Conservation (phyloP, 345 rosid species). For the Eucalyptus camaldulensis region DNA sequence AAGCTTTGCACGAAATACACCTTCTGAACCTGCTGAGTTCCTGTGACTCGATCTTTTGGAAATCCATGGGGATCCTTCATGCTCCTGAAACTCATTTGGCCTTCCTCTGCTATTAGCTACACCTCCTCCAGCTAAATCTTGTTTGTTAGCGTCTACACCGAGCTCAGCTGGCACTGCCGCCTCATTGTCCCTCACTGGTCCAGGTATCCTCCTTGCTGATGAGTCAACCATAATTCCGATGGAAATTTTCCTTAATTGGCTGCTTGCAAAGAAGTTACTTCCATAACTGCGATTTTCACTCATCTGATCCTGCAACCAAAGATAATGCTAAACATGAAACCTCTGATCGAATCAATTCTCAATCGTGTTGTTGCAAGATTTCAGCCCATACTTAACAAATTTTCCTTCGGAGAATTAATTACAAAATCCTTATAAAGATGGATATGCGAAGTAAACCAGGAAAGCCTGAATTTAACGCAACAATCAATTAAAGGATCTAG, state of each 20-base stretch:
- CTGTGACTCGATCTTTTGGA: constrained; percentile 23
- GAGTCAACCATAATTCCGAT: constrained; percentile 63
- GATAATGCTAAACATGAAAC: neutral
- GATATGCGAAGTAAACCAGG: neutral
- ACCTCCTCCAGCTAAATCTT: constrained; percentile 9
- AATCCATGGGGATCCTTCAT: constrained; percentile 49
- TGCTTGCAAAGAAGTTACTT: constrained; percentile 37
- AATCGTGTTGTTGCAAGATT: neutral
- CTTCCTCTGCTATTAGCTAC: constrained; percentile 12
- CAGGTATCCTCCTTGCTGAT: constrained; percentile 21
- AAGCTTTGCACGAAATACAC: constrained; percentile 4
- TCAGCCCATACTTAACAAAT: neutral
- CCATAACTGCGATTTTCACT: constrained; percentile 46
- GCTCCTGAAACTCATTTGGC: constrained; percentile 24
- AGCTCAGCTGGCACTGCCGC: constrained; percentile 10
- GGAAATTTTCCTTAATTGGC: constrained; percentile 76
- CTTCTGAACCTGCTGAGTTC: constrained; percentile 20
- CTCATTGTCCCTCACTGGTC: constrained; percentile 12
- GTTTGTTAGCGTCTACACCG: constrained; percentile 12
- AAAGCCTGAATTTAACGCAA: no score
- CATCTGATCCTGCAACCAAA: constrained; percentile 40
- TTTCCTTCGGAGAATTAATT: neutral
- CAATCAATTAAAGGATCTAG: neutral
- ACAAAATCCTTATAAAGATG: neutral
- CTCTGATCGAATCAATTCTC: neutral